These are phyloP conservation scores for Rhinocladiella similis DNA, from an alignment of 2,329 filamentous ascomycete species.

Conservation along the genomic window DNA sequence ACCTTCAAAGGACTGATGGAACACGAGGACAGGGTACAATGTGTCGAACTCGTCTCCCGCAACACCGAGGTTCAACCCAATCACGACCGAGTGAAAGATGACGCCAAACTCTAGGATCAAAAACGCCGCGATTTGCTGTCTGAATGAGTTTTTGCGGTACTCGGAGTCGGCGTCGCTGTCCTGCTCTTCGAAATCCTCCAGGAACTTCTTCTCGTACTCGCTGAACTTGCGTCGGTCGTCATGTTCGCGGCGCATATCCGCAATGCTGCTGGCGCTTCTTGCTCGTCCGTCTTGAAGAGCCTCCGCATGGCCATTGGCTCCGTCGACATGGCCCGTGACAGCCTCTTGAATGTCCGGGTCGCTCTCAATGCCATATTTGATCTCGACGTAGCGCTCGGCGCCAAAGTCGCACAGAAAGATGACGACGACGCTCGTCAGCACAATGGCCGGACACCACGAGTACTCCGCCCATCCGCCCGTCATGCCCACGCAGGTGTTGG, in stretches of 20 bases:
- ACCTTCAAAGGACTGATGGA: conserved; percentile 65
- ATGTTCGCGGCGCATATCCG: conserved; percentile 10
- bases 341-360: conserved; percentile 27
- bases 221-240: conserved; percentile 6
- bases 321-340: conserved; percentile 17
- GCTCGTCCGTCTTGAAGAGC: neutral
- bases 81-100: conserved; percentile 65
- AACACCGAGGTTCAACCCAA: conserved; percentile 63
- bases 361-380: conserved; percentile 44
- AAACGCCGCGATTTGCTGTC: conserved; percentile 42
- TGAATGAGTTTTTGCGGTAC: conserved; percentile 36
- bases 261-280: conserved; percentile 2
- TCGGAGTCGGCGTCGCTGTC: conserved; percentile 13
- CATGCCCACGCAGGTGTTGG: conserved; percentile 53
- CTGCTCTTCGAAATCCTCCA: neutral
- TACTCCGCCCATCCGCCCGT: conserved; percentile 51
- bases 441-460: conserved; percentile 54
- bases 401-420: conserved; percentile 55
- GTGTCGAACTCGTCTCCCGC: conserved; percentile 57
- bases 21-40: conserved; percentile 61
- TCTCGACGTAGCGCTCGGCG: conserved; percentile 53
- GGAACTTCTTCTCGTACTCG: conserved; percentile 7
- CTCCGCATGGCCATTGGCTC: neutral
- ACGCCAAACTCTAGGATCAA: conserved; percentile 60
- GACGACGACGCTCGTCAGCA: conserved; percentile 48